Base-by-base conservation (phyloP, 2,329 filamentous ascomycete genomes). In the Phaeosphaeria sp. region DNA sequence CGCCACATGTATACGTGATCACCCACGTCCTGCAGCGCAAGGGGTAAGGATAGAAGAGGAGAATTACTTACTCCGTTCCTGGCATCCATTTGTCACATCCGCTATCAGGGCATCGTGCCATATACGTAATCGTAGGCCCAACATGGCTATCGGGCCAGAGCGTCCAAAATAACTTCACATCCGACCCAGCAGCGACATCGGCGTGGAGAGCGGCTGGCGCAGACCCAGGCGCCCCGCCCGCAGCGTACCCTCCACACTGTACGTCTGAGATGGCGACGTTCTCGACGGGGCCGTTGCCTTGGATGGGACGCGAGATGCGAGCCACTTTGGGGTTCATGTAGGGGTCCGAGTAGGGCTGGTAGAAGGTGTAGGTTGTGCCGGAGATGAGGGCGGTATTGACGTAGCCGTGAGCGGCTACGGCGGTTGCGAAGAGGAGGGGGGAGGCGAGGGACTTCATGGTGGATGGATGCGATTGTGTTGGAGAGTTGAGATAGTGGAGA, bases 261-360 rank as follows among this genome's bases (percentile, higher is more conserved):
- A 88, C 52, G 60, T 87, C 86, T 55, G 81, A 77, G 13, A 79
- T 77, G 1, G 79, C 80, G 7, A 87, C 70, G 55, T 87, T 82
- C 55, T 83, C 74, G 21, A 88, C 81, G 0, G 86, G 85, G 3
- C 86, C 85, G 71, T 87, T 87, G 39, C 85, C 85, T 56, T 83
- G 80, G 55, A 88, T 81, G 7, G 79, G 77, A 18, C 86, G 83
- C n/a, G 85, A 85, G 69, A 87, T 82, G n/a, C 84, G 79, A 44
- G 82, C 63, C 17, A 83, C 82, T 33, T 61, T 51, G 22, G 72
- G 66, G 58, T 42, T 71, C 49, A 60, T 72, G 66, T 76, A 77
- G 0, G 72, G 74, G 56, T 77, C 74, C 18, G 62, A 53, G 60
- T 74, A 74, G 1, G 74, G 74, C 57, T 77, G 73, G 59, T 76